A percentile compares a stretch with the other conserved stretches of the same genome.
Conservation (phyloP, 2,329 filamentous ascomycete species). For the Trichothecium sympodiale region DNA sequence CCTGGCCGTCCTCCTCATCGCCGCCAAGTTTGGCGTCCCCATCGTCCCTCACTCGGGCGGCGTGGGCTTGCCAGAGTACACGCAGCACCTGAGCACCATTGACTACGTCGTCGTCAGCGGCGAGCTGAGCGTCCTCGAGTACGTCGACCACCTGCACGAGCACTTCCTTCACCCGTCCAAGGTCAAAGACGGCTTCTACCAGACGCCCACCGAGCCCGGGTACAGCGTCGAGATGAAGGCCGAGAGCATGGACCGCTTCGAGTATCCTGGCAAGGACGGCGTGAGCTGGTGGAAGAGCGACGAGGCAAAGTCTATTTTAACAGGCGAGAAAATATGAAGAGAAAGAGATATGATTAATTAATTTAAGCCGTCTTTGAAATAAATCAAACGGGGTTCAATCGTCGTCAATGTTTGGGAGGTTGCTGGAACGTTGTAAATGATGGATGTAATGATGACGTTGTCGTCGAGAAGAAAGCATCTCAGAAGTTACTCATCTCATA, state of each 20-base stretch:
- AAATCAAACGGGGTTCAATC: too few relatives aligned
- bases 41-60: conserved; percentile 85
- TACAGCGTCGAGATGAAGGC: conserved; percentile 93
- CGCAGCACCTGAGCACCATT: conserved; percentile 83
- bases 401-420: too few relatives aligned
- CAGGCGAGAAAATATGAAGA: conserved; percentile 43
- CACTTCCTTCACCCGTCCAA: conserved; percentile 76
- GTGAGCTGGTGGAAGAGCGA: conserved; percentile 81
- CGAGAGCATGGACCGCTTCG: conserved; percentile 71
- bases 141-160: conserved; percentile 88
- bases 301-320: conserved; percentile 65
- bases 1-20: conserved; percentile 78
- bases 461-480: too few relatives aligned
- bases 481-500: too few relatives aligned
- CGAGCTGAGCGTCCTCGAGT: conserved; percentile 75
- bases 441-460: too few relatives aligned
- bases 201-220: conserved; percentile 70
- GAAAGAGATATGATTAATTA: too few relatives aligned
- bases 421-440: too few relatives aligned
- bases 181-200: conserved; percentile 79
- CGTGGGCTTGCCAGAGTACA: conserved; percentile 87
- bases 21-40: conserved; percentile 66
- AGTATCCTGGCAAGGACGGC: conserved; percentile 65
- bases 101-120: conserved; percentile 83
- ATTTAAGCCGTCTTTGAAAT: too few relatives aligned